A percentile compares a stretch with the other conserved stretches of the same genome.
phyloP scores from a whole-genome alignment of 208 protist genomes.

The Acanthamoeba healyi region DNA sequence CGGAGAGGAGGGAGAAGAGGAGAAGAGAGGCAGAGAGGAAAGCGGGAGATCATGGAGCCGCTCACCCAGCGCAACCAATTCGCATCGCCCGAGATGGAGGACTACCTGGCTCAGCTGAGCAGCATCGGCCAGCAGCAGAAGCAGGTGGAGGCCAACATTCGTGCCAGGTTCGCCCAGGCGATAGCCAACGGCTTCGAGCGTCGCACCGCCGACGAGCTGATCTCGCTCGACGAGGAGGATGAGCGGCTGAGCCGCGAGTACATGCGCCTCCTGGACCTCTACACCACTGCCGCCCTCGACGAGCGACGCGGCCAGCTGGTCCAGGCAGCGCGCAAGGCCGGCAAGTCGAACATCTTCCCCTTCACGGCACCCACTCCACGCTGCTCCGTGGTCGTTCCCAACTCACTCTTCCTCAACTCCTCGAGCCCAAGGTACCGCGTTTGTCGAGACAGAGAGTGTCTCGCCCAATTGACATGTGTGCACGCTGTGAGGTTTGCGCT shows the following conservation, averaged over 20 bases:
- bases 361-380: neutral
- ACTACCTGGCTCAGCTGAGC: neutral
- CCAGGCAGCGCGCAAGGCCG: neutral
- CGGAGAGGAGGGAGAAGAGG: no score
- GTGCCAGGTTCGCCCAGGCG: neutral
- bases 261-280: neutral
- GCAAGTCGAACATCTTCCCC: neutral
- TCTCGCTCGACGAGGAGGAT: neutral
- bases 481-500: no score
- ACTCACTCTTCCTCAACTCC: neutral
- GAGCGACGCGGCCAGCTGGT: neutral
- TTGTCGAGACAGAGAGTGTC: no score
- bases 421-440: neutral
- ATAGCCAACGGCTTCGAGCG: neutral
- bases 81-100: neutral
- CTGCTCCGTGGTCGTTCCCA: neutral
- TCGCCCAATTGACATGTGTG: no score
- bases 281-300: neutral
- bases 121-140: neutral
- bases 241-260: neutral
- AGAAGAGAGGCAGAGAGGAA: no score
- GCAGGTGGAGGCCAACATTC: neutral
- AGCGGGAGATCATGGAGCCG: no score
- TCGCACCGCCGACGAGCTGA: neutral
- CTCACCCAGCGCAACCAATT: neutral